phyloP scores from a whole-genome alignment of 495 filamentous ascomycete species.

The Poronia punctata region DNA sequence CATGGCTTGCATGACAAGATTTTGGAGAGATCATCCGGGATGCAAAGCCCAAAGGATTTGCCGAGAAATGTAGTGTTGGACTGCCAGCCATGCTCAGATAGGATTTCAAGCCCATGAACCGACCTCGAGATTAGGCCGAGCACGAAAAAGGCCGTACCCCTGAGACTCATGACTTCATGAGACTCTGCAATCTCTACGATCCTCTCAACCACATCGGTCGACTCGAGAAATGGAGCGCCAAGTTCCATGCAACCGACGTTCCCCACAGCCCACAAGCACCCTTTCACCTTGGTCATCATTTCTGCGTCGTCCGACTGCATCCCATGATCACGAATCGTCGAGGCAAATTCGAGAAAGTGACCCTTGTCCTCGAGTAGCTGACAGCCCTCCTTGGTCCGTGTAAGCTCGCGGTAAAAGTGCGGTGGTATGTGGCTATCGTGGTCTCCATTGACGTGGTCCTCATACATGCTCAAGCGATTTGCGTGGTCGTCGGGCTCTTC shows the following conservation, averaged over 20 bases:
- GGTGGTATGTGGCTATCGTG: conserved; percentile 65
- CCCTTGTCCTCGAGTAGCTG: conserved; percentile 83
- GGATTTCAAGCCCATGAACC: conserved; percentile 82
- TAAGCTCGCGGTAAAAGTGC: conserved; percentile 94
- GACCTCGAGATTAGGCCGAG: conserved; percentile 88
- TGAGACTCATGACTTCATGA: conserved; percentile 81
- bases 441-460: conserved; percentile 46
- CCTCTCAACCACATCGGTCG: conserved; percentile 72
- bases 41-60: conserved; percentile 75
- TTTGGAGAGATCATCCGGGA: conserved; percentile 69
- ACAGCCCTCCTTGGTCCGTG: conserved; percentile 87
- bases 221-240: conserved; percentile 86
- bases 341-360: conserved; percentile 88
- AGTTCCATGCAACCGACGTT: conserved; percentile 98
- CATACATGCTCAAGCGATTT: conserved; percentile 46
- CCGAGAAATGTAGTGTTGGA: conserved; percentile 79
- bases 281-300: conserved; percentile 87
- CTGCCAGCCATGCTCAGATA: conserved; percentile 84
- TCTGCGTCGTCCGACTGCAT: conserved; percentile 80
- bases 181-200: conserved; percentile 81
- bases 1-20: conserved; percentile 57
- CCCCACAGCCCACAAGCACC: conserved; percentile 94
- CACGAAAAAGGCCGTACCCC: conserved; percentile 95
- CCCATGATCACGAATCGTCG: conserved; percentile 76
- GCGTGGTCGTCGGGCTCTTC: conserved; percentile 52